Evolutionary conservation across 306 rosid species (phyloP), one percentile per base, ranked within the genome.

Genomic region (Cotoneaster glaucophyllus): DNA sequence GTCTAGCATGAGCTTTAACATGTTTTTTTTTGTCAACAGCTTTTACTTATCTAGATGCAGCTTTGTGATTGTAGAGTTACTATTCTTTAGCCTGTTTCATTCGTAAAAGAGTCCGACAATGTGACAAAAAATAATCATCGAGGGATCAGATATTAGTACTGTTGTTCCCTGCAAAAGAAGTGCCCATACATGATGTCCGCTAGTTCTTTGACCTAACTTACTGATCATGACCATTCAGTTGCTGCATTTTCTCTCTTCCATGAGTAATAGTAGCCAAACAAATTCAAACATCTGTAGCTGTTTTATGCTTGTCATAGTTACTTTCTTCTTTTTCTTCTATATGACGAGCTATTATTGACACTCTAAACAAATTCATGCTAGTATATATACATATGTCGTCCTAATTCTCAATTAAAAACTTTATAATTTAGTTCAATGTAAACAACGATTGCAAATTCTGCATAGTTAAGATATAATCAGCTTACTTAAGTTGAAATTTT

Each of bases 51-150:
- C 18, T 22, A 48, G 17, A 76, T 80, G 83, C 81, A 67, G 78
- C 81, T 75, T 84, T 79, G 77, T 22, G 78, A 52, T 76, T 75
- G 74, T 67, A 72, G 52, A 39, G 63, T 56, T 57, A 34, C 26
- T 57, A 14, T 32, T 71, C 32, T 37, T 72, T 69, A 37, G 48
- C 21, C 13, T 50, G 14, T 53, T 74, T 4, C 56, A 21, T 26
- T 34, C 45, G 10, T 17, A 68, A 74, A 66, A 65, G 67, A 41
- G 75, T 52, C 86, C 73, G 79, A 77, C 80, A 82, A 73, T 22
- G 69, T 73, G 85, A 88, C 88, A 87, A 81, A 76, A 56, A 44
- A 43, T 63, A 64, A 63, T 64, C 54, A 66, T 61, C 69, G 67
- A 45, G 29, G 37, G 72, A 80, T 25, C 74, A 14, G 77, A 80